These are phyloP conservation scores for Aureobasidium leucospermi DNA, from an alignment of 2,329 filamentous ascomycete genomes.

Conservation along the genomic window DNA sequence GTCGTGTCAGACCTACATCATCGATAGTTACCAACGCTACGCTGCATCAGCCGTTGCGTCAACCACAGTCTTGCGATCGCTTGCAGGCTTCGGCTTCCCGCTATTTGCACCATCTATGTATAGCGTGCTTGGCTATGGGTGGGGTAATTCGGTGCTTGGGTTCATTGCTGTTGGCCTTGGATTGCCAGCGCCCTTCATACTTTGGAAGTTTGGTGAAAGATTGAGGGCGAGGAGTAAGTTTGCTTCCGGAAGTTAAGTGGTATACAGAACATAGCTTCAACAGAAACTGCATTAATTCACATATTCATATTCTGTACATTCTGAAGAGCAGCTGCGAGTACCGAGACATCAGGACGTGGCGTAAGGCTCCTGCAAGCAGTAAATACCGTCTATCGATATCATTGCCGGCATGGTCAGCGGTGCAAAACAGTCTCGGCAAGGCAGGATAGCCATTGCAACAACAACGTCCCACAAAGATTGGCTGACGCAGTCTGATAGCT, in stretches of 20 bases:
- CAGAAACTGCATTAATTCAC: no score
- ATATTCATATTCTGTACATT: no score
- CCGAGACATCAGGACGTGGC: background rate
- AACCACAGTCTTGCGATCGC: constrained; percentile 47
- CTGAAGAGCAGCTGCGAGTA: background rate
- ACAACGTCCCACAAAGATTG: background rate
- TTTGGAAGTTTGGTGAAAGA: constrained; percentile 36
- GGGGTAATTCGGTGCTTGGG: constrained; percentile 49
- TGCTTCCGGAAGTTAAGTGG: constrained; percentile 7
- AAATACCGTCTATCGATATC: background rate
- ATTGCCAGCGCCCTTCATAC: constrained; percentile 40
- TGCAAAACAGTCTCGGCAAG: background rate
- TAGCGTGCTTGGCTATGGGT: constrained; percentile 38
- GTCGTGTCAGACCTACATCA: constrained; percentile 55
- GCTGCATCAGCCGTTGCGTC: constrained; percentile 47
- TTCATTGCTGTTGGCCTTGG: constrained; percentile 48
- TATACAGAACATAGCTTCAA: no score
- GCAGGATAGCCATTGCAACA: background rate
- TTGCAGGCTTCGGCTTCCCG: constrained; percentile 53
- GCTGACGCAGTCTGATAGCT: background rate
- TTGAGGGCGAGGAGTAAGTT: constrained; percentile 21
- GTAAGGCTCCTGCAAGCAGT: background rate
- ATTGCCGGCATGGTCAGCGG: background rate
- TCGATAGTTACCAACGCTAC: constrained; percentile 46
- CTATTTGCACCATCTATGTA: constrained; percentile 52